phyloP scores from a whole-genome alignment of 1,284 basidiomycete genomes.

The Ceratobasidium sp. region DNA sequence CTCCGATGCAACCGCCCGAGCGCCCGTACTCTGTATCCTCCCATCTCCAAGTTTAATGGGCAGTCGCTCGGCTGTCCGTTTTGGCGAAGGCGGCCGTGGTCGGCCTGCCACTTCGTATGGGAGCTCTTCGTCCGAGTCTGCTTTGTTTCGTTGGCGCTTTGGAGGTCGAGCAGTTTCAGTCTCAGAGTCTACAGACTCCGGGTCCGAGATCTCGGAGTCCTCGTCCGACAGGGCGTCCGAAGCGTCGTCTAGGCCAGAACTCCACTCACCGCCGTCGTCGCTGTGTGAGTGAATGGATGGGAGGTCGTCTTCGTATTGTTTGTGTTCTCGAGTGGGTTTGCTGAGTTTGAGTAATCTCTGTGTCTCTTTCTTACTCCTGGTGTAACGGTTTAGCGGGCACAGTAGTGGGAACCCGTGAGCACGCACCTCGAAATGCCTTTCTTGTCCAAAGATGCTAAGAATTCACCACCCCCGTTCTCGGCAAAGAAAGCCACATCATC shows the following conservation, averaged over 20 bases:
- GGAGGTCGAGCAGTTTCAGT: slow-evolving; percentile 48
- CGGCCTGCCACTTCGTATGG: slow-evolving; percentile 72
- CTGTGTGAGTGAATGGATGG: slow-evolving; percentile 72
- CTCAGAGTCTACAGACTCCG: slow-evolving; percentile 49
- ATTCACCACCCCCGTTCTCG: slow-evolving; percentile 65
- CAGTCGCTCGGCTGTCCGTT: slow-evolving; percentile 71
- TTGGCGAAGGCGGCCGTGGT: slow-evolving; percentile 58
- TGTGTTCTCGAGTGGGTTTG: slow-evolving; percentile 64
- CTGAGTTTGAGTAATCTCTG: slow-evolving; percentile 69
- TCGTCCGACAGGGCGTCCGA: slow-evolving; percentile 50
- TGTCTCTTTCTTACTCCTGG: slow-evolving; percentile 82
- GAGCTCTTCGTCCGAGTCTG: slow-evolving; percentile 75
- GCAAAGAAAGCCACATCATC: slow-evolving; percentile 70
- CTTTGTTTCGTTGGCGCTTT: slow-evolving; percentile 48
- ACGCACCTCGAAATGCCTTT: slow-evolving; percentile 76
- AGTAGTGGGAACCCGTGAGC: neutral
- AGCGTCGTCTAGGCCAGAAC: slow-evolving; percentile 56
- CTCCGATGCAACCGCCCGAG: slow-evolving; percentile 57
- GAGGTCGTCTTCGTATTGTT: slow-evolving; percentile 63
- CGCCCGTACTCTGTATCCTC: slow-evolving; percentile 69
- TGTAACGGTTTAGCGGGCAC: slow-evolving; percentile 24
- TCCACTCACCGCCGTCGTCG: slow-evolving; percentile 68
- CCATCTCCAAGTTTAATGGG: slow-evolving; percentile 89
- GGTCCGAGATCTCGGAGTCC: slow-evolving; percentile 49
- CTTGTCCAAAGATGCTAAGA: slow-evolving; percentile 71